These are phyloP conservation scores for Claviceps pazoutovae DNA, from an alignment of 2,329 filamentous ascomycete genomes.

Conservation along the genomic window DNA sequence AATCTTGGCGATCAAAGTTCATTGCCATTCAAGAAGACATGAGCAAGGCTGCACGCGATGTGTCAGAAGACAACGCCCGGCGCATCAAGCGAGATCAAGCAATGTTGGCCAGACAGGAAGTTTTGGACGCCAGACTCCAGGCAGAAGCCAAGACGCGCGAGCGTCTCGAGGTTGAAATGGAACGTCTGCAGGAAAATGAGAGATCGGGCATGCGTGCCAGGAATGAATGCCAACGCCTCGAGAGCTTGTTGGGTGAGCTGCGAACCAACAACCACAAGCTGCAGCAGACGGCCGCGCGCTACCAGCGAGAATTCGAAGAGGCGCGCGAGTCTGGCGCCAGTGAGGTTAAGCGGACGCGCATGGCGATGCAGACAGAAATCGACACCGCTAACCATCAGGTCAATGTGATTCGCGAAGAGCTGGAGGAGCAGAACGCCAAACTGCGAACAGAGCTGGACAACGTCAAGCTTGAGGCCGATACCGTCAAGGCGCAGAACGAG, in stretches of 20 bases:
- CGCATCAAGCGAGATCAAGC: constrained; percentile 70
- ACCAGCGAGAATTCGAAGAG: constrained; percentile 73
- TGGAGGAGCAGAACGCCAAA: constrained; percentile 65
- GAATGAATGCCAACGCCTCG: constrained; percentile 47
- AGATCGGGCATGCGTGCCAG: constrained; percentile 51
- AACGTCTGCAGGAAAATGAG: constrained; percentile 49
- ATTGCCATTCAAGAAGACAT: constrained; percentile 80
- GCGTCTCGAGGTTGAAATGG: constrained; percentile 51
- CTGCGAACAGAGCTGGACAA: constrained; percentile 65
- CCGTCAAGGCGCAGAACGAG: constrained; percentile 65
- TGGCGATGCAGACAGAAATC: constrained; percentile 66
- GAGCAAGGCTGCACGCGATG: constrained; percentile 60
- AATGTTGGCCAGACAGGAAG: constrained; percentile 63
- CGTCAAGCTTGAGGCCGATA: constrained; percentile 65
- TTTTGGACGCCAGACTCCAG: constrained; percentile 63
- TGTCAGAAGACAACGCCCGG: constrained; percentile 67
- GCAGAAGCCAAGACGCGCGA: constrained; percentile 59
- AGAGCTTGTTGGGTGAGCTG: constrained; percentile 39
- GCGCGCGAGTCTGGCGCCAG: constrained; percentile 64
- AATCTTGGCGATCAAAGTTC: constrained; percentile 73
- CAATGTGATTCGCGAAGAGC: constrained; percentile 66
- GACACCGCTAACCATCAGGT: constrained; percentile 76
- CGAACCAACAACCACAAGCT: constrained; percentile 58
- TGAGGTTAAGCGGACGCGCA: constrained; percentile 69
- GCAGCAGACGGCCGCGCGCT: constrained; percentile 52